Evolutionary conservation across 352 stramenopile species (phyloP), one percentile per base, ranked within the genome.

Genomic region (Pythium phragmiticola): DNA sequence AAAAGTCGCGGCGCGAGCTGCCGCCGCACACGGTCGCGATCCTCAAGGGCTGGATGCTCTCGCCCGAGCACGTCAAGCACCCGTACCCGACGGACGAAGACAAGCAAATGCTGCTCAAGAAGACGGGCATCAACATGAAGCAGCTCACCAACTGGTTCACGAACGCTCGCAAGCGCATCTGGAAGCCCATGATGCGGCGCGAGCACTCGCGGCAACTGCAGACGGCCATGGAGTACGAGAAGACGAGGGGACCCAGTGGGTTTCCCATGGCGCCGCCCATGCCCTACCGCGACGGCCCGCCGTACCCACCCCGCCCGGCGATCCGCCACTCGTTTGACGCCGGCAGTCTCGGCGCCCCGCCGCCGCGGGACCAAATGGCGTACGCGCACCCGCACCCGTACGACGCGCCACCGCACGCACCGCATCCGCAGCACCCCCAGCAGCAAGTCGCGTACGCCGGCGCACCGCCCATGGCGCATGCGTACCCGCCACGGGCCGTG

Each of bases 121-220:
- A 92, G 77, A 94, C 88, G 13, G 87, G 84, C 28, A 92, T 96
- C 63, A 94, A 89, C 66, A 94, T 95, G 87, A 95, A 94, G 71
- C 88, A 96, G 73, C 82, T 96, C 48, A 96, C 87, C 3, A 94
- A 96, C 55, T 96, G 88, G 88, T 95, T 96, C 58, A 96, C 88
- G 12, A 96, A 96, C 67, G 87, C 84, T 2, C 81, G 88, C 41
- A 96, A 96, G 58, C 84, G 88, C 50, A 93, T 96, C 54, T 96
- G 88, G 88, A 94, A 94, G 53, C 87, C 87, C 48, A 93, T 95
- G 84, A 95, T 93, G 84, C 81, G 82, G 7, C 82, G 84, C 21
- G 82, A 94, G 54, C 83, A 93, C 71, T 91, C 84, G 47, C 78
- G 82, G 0, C 83, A 94, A 65, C 46, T 94, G 36, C 83, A 92